Conservation (phyloP, 192 early-diverging fungal species). For the Anaeromyces robustus region DNA sequence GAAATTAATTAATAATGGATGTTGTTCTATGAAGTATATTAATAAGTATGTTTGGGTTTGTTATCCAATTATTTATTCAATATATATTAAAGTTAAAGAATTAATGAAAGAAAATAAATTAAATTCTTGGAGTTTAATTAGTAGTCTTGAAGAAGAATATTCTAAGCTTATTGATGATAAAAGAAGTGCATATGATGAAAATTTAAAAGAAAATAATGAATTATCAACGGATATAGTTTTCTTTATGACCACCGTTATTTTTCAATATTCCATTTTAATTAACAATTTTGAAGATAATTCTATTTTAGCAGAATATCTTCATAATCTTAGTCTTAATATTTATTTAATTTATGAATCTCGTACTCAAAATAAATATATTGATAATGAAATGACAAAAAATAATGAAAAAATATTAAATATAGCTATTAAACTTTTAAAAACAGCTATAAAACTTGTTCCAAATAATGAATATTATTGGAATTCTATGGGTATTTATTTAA, state of each 20-base stretch:
- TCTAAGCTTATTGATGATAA: neutral
- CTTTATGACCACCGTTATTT: neutral
- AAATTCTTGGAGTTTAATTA: neutral
- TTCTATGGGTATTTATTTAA: neutral
- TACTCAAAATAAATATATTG: neutral
- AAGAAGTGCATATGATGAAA: neutral
- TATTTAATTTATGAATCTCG: neutral
- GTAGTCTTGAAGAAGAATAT: neutral
- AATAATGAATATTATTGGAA: neutral
- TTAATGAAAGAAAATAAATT: neutral
- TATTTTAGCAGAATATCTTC: neutral
- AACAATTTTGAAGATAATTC: neutral
- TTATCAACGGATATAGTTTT: neutral
- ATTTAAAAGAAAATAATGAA: neutral
- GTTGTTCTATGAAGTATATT: neutral
- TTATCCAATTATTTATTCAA: neutral
- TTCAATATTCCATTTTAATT: neutral
- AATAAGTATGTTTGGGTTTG: neutral
- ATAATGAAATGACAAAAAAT: neutral
- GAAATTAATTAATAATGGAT: neutral
- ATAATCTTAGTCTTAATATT: neutral
- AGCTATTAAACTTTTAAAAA: neutral
- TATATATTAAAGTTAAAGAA: neutral
- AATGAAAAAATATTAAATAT: neutral
- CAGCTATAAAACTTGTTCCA: neutral